Evolutionary conservation across 2,329 filamentous ascomycete species (phyloP).

Genomic region (Sclerotinia nivalis): DNA sequence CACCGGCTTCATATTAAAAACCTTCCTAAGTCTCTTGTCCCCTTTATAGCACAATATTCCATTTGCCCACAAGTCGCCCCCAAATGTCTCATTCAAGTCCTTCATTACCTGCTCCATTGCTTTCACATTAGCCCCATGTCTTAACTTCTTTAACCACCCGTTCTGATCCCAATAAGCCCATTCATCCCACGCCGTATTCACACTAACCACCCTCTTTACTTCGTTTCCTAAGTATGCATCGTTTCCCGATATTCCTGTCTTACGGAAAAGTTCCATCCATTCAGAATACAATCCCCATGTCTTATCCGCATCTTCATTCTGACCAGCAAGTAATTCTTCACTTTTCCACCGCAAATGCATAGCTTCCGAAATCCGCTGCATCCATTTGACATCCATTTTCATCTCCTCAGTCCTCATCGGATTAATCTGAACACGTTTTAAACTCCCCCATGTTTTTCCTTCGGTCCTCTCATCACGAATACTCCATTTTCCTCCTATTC

Average conservation of each 20-base stretch:
- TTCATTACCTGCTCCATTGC: conserved; percentile 10
- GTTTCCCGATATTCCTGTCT: background rate
- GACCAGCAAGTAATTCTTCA: background rate
- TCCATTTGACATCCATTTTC: conserved; percentile 22
- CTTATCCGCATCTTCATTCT: background rate
- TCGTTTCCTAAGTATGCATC: conserved; percentile 2
- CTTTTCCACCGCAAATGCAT: conserved; percentile 9
- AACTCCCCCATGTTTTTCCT: background rate
- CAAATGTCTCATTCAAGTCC: conserved; percentile 21
- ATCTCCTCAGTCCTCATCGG: conserved; percentile 12
- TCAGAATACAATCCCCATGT: background rate
- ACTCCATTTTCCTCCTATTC: background rate
- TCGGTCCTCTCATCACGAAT: background rate
- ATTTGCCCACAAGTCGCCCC: conserved; percentile 25
- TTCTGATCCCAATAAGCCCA: conserved; percentile 7
- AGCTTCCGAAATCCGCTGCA: conserved; percentile 18
- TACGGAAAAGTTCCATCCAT: conserved; percentile 16
- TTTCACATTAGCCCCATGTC: background rate
- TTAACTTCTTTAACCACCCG: background rate
- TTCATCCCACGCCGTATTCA: conserved; percentile 21
- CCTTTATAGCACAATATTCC: conserved; percentile 21
- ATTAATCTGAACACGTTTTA: conserved; percentile 17
- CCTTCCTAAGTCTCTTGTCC: background rate
- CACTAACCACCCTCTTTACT: background rate
- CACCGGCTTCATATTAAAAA: conserved; percentile 13